phyloP scores from a whole-genome alignment of 2,329 filamentous ascomycete genomes.

The Sporothrix brunneoviolacea region DNA sequence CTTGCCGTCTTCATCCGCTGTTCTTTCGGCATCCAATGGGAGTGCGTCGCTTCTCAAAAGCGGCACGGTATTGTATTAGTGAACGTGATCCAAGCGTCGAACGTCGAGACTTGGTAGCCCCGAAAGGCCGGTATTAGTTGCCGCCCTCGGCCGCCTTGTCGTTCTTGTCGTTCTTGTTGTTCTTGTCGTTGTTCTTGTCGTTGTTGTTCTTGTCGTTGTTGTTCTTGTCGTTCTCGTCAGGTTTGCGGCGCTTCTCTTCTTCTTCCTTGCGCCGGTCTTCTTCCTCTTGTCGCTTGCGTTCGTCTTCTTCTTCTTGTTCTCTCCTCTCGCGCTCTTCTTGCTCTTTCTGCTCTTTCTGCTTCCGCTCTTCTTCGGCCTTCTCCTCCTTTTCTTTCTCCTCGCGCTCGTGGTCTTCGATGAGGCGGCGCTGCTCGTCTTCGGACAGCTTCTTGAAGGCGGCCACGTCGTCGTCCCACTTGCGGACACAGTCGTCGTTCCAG shows the following conservation, averaged over 20 bases:
- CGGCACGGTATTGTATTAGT: not conserved
- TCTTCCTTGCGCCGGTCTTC: constrained; percentile 10
- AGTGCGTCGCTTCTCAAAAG: not conserved
- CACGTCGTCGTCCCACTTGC: constrained; percentile 58
- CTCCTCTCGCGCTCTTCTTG: constrained; percentile 26
- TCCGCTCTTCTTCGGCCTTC: constrained; percentile 18
- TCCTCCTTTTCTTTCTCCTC: constrained; percentile 24
- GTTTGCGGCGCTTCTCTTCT: not conserved
- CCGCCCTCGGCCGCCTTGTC: too few species aligned
- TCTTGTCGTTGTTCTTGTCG: not conserved
- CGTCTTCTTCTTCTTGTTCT: constrained; percentile 16
- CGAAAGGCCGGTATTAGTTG: too few species aligned
- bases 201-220: not conserved
- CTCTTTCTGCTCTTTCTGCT: constrained; percentile 21
- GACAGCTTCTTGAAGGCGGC: constrained; percentile 52
- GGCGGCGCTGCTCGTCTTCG: constrained; percentile 51
- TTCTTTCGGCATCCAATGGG: not conserved
- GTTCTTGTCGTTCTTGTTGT: too few species aligned
- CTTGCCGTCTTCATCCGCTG: not conserved
- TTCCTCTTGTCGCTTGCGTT: constrained; percentile 7
- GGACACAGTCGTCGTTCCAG: constrained; percentile 59
- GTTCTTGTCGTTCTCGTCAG: not conserved
- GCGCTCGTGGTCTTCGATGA: constrained; percentile 32
- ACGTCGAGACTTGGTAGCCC: not conserved
- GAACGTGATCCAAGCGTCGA: not conserved